These are phyloP conservation scores for Myxozyma geophila DNA, from an alignment of 805 yeast genomes.

Conservation along the genomic window DNA sequence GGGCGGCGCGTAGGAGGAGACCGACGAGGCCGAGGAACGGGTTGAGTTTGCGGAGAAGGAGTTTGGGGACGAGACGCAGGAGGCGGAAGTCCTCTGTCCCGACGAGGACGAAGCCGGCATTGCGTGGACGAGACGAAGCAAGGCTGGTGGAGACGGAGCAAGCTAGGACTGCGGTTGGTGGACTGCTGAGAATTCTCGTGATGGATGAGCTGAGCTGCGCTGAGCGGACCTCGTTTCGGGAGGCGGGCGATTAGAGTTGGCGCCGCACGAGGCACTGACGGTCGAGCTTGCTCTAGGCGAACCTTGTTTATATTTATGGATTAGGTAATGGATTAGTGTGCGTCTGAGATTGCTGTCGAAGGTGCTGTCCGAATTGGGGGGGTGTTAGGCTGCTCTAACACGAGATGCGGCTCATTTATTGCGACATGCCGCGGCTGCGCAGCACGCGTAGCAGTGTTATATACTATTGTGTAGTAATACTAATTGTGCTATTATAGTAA, in stretches of 20 bases:
- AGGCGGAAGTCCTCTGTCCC: neutral
- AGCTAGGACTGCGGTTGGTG: neutral
- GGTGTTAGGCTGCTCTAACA: too few relatives aligned
- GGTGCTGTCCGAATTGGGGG: too few relatives aligned
- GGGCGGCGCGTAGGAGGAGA: conserved; percentile 9
- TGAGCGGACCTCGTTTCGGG: neutral
- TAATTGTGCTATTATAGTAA: too few relatives aligned
- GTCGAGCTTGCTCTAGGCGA: conserved; percentile 10
- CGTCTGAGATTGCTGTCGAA: too few relatives aligned
- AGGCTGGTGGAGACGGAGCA: neutral
- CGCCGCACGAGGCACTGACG: conserved; percentile 33
- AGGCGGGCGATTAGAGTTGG: conserved; percentile 19
- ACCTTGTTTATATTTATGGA: too few relatives aligned
- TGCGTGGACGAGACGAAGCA: neutral
- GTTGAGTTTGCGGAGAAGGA: conserved; percentile 8
- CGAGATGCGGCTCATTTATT: too few relatives aligned
- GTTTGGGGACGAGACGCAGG: conserved; percentile 1
- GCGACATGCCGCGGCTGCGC: too few relatives aligned
- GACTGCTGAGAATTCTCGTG: neutral
- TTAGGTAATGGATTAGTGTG: too few relatives aligned
- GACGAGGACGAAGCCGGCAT: conserved; percentile 12
- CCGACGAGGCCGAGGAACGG: conserved; percentile 11
- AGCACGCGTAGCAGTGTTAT: too few relatives aligned
- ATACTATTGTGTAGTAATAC: too few relatives aligned
- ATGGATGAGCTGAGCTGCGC: neutral